These are phyloP conservation scores for Collybia sp. DNA, from an alignment of 768 basidiomycete species.

Conservation along the genomic window DNA sequence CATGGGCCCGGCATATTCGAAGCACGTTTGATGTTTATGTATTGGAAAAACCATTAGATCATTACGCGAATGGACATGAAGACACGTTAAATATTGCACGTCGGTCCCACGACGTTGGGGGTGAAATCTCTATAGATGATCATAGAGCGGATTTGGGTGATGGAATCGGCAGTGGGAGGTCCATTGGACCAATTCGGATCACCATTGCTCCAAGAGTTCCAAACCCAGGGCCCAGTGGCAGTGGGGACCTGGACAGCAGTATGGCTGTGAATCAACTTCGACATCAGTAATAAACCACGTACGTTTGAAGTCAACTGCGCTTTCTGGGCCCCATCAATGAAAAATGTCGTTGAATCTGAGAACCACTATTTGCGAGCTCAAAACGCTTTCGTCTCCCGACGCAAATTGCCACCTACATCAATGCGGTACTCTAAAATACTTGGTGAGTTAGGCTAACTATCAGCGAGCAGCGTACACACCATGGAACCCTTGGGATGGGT, in stretches of 20 bases:
- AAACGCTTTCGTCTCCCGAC: neutral
- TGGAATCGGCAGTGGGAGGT: slow-evolving; percentile 26
- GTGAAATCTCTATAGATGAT: slow-evolving; percentile 28
- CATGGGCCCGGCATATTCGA: no score
- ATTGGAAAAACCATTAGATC: no score
- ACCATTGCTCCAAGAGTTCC: slow-evolving; percentile 32
- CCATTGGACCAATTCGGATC: slow-evolving; percentile 29
- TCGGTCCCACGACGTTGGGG: slow-evolving; percentile 15
- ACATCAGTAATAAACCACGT: slow-evolving; percentile 2
- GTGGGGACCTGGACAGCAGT: slow-evolving; percentile 20
- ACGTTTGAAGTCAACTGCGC: slow-evolving; percentile 25
- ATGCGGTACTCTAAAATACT: slow-evolving; percentile 25
- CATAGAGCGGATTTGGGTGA: slow-evolving; percentile 29
- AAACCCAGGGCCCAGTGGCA: slow-evolving; percentile 23
- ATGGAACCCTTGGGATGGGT: slow-evolving; percentile 27
- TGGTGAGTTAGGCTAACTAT: neutral
- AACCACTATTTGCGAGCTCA: slow-evolving; percentile 19
- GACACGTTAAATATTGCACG: slow-evolving; percentile 14
- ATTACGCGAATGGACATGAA: no score
- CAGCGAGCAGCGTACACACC: slow-evolving; percentile 14
- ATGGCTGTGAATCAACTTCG: neutral
- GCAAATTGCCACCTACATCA: slow-evolving; percentile 17
- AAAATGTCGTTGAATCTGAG: slow-evolving; percentile 23
- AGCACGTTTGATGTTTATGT: no score
- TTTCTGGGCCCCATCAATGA: slow-evolving; percentile 26